Evolutionary conservation across 2,329 filamentous ascomycete species (phyloP).

Genomic region (Hypomyces perniciosus): DNA sequence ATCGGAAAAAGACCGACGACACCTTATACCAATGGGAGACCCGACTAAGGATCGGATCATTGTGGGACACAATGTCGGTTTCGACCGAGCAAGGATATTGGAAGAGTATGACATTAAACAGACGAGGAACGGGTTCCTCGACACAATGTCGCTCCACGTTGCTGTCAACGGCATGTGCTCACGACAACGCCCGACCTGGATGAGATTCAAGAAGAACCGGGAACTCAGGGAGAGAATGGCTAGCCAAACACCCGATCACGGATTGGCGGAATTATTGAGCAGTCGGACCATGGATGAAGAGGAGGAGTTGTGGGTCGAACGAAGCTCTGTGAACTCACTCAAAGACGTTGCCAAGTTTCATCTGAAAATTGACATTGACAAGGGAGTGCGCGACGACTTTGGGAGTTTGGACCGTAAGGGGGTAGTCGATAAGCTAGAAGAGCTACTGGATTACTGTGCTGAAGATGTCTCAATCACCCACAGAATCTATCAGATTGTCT

Average conservation of each 20-base stretch:
- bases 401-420: constrained; percentile 70
- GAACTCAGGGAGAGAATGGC: constrained; percentile 77
- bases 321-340: constrained; percentile 91
- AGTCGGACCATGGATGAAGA: constrained; percentile 72
- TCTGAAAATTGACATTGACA: constrained; percentile 85
- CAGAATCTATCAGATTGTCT: constrained; percentile 87
- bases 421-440: constrained; percentile 65
- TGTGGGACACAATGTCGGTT: constrained; percentile 93
- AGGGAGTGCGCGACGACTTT: constrained; percentile 79
- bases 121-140: constrained; percentile 78
- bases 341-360: constrained; percentile 96
- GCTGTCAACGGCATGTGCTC: constrained; percentile 99
- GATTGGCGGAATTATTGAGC: constrained; percentile 65
- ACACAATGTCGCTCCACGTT: constrained; percentile 97
- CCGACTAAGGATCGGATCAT: constrained; percentile 66
- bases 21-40: constrained; percentile 84
- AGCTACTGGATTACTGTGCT: constrained; percentile 88
- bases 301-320: constrained; percentile 90
- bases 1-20: constrained; percentile 64
- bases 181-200: constrained; percentile 90
- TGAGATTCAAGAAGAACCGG: constrained; percentile 88
- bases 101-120: constrained; percentile 88
- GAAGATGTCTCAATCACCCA: constrained; percentile 92
- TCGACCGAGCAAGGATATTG: constrained; percentile 78
- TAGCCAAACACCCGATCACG: constrained; percentile 61